A percentile compares a stretch with the other conserved stretches of the same genome.
Evolutionary conservation across 2,329 filamentous ascomycete genomes (phyloP).

Genomic region (Fusarium pininemorale): DNA sequence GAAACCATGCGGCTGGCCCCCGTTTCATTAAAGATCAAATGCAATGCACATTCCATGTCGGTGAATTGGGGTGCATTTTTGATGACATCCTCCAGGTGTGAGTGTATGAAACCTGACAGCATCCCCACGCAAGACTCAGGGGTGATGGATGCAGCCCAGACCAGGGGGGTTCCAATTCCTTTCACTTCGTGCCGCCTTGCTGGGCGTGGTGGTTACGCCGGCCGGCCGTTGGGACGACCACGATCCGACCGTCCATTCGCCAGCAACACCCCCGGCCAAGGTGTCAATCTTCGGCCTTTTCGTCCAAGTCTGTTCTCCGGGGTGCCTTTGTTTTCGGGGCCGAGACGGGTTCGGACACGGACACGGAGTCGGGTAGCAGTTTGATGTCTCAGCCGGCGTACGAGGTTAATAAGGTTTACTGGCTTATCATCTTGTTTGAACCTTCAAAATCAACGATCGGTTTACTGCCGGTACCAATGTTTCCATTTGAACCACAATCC

Average conservation of each 20-base stretch:
- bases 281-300: constrained; percentile 23
- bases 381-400: constrained; percentile 1
- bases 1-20: constrained; percentile 24
- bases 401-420: neutral
- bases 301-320: constrained; percentile 18
- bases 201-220: constrained; percentile 32
- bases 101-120: neutral
- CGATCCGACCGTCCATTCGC: constrained; percentile 33
- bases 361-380: neutral
- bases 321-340: constrained; percentile 12
- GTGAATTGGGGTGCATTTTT: neutral
- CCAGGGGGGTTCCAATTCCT: neutral
- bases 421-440: neutral
- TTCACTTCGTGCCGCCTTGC: constrained; percentile 21
- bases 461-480: neutral
- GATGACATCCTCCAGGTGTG: neutral
- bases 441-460: neutral
- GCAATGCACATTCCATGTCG: constrained; percentile 12
- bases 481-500: neutral
- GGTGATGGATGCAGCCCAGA: neutral
- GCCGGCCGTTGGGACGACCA: constrained; percentile 32
- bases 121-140: constrained; percentile 1
- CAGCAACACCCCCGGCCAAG: constrained; percentile 6
- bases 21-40: constrained; percentile 23
- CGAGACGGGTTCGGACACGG: constrained; percentile 13